Evolutionary conservation across 768 basidiomycete genomes (phyloP).

Genomic region (Russula vinacea): DNA sequence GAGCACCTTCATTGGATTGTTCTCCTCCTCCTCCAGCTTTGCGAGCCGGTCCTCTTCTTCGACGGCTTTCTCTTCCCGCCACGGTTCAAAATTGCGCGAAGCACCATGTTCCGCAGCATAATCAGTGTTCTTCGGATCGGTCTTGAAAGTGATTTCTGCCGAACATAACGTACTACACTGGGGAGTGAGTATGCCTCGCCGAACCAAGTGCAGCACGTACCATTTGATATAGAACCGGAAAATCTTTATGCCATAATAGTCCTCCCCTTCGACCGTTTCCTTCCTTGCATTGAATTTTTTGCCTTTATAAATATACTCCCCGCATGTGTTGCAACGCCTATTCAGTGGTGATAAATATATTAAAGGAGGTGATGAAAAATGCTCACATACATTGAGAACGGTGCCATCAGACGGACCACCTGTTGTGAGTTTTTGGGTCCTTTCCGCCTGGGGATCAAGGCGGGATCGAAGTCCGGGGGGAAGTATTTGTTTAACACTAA

Average conservation of each 20-base stretch:
- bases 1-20: constrained; percentile 95
- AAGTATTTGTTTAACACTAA: constrained; percentile 92
- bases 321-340: constrained; percentile 92
- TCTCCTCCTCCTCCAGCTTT: constrained; percentile 86
- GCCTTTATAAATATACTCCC: constrained; percentile 98
- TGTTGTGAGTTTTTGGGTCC: constrained; percentile 93
- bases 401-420: constrained; percentile 98
- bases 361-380: neutral
- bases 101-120: constrained; percentile 94
- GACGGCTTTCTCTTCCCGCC: constrained; percentile 77
- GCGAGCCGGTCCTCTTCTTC: constrained; percentile 84
- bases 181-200: constrained; percentile 27
- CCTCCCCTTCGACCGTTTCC: constrained; percentile 95
- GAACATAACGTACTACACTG: constrained; percentile 80
- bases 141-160: constrained; percentile 99
- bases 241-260: constrained; percentile 98
- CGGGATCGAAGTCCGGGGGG: constrained; percentile 97
- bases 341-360: constrained; percentile 17
- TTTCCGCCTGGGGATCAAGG: constrained; percentile 88
- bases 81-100: constrained; percentile 96
- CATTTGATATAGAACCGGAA: constrained; percentile 93
- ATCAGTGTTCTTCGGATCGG: constrained; percentile 97
- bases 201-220: constrained; percentile 43
- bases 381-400: constrained; percentile 84
- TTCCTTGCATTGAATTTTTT: constrained; percentile 99